These are phyloP conservation scores for Plasmopara muralis DNA, from an alignment of 352 stramenopile genomes.

Conservation along the genomic window DNA sequence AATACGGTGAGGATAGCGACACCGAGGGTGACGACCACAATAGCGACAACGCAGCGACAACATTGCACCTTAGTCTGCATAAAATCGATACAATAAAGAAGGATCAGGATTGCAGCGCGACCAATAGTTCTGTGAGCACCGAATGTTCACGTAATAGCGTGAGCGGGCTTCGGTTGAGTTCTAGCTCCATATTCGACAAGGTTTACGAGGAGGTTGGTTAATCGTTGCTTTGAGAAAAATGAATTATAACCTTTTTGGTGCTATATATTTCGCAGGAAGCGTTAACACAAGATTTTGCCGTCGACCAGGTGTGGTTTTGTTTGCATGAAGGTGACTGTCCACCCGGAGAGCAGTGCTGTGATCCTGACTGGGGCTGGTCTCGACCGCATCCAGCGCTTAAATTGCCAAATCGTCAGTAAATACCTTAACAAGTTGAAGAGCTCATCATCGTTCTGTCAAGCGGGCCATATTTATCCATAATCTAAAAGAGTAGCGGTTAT, in stretches of 20 bases:
- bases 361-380: conserved; percentile 68
- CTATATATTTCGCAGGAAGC: conserved; percentile 14
- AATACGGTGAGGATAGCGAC: conserved; percentile 26
- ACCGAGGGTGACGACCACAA: conserved; percentile 16
- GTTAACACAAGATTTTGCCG: conserved; percentile 15
- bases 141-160: conserved; percentile 25
- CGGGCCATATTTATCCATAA: too few relatives aligned
- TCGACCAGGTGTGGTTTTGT: conserved; percentile 23
- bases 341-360: conserved; percentile 31
- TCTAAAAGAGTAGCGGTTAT: too few relatives aligned
- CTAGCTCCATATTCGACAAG: conserved; percentile 39
- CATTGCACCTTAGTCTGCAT: conserved; percentile 37
- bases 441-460: not conserved
- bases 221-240: conserved; percentile 3
- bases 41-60: conserved; percentile 10
- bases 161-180: conserved; percentile 25
- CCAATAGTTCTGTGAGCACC: conserved; percentile 22
- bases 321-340: conserved; percentile 30
- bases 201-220: conserved; percentile 28
- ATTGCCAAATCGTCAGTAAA: not conserved
- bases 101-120: conserved; percentile 17
- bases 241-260: conserved; percentile 11
- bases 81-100: conserved; percentile 20
- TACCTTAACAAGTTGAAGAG: not conserved
- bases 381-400: not conserved